Conservation (phyloP, 148 eudicot species). For the Vaccinium corymbosum region DNA sequence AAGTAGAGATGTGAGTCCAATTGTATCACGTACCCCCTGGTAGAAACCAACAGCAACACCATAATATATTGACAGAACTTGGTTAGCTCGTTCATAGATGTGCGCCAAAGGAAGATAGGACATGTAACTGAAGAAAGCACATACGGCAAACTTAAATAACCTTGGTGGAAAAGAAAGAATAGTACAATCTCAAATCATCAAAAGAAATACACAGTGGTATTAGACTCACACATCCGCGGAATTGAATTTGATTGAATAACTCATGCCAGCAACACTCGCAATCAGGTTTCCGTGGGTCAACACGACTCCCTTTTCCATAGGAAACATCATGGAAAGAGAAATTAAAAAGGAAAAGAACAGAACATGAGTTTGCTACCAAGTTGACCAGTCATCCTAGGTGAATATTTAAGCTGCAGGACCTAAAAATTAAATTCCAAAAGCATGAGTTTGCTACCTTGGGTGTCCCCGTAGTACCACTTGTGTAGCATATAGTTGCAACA, state of each 20-base stretch:
- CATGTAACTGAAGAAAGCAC: slow-evolving; percentile 50
- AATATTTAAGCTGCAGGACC: background rate
- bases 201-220: background rate
- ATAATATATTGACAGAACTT: slow-evolving; percentile 42
- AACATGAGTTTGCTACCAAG: slow-evolving; percentile 2
- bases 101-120: slow-evolving; percentile 98
- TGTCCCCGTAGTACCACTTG: slow-evolving; percentile 83
- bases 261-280: slow-evolving; percentile 72
- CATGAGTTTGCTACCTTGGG: slow-evolving; percentile 61
- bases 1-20: slow-evolving; percentile 6
- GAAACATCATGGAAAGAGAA: slow-evolving; percentile 13
- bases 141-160: slow-evolving; percentile 16
- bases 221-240: slow-evolving; percentile 79
- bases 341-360: slow-evolving; percentile 5
- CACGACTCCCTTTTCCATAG: slow-evolving; percentile 58
- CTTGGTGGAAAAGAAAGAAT: background rate
- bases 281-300: slow-evolving; percentile 78
- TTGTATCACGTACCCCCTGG: slow-evolving; percentile 70
- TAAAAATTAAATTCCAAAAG: slow-evolving; percentile 1
- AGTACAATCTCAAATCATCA: background rate
- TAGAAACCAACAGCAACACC: slow-evolving; percentile 87
- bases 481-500: slow-evolving; percentile 71
- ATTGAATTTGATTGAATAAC: slow-evolving; percentile 31
- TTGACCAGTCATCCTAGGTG: slow-evolving; percentile 42
- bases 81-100: slow-evolving; percentile 86